A percentile compares a stretch with the other conserved stretches of the same genome.
Conservation (phyloP, 2,329 filamentous ascomycete genomes). For the Trichoderma gracile region DNA sequence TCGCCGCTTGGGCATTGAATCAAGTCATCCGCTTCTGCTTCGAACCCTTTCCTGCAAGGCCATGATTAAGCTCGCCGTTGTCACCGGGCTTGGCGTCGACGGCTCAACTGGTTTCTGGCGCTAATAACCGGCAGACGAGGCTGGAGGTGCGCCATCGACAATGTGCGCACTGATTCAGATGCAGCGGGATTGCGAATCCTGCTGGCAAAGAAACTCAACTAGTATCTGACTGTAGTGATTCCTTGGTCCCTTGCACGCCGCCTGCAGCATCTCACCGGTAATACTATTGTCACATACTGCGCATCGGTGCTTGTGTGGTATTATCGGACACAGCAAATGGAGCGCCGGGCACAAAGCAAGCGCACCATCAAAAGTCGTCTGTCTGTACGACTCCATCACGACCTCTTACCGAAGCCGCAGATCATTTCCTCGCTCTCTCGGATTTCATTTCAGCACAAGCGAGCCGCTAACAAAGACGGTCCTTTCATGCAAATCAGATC, state of each 20-base stretch:
- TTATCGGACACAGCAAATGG: neutral
- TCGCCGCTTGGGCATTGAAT: neutral
- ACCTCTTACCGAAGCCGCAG: neutral
- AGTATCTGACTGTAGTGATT: too few relatives aligned
- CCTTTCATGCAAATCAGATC: conserved; percentile 17
- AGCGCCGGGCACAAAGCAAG: neutral
- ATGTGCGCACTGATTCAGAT: neutral
- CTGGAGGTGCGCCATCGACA: conserved; percentile 10
- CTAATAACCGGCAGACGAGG: conserved; percentile 15
- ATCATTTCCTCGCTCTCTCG: conserved; percentile 6
- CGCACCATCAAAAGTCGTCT: neutral
- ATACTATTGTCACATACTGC: too few relatives aligned
- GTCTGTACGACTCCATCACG: neutral
- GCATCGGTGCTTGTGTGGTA: too few relatives aligned
- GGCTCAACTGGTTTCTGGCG: conserved; percentile 11
- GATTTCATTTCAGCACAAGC: neutral
- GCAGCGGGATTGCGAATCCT: neutral
- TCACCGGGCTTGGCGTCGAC: conserved; percentile 18
- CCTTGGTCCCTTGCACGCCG: too few relatives aligned
- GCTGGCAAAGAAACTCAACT: neutral
- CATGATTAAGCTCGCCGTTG: neutral
- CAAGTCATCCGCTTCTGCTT: neutral
- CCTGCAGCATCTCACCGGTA: too few relatives aligned
- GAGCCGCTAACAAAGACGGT: neutral
- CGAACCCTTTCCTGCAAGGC: neutral